Percentiles rank a stretch among this genome's conserved stretches.
These are phyloP conservation scores for Vicia villosa DNA, from an alignment of 306 rosid species.

Conservation along the genomic window DNA sequence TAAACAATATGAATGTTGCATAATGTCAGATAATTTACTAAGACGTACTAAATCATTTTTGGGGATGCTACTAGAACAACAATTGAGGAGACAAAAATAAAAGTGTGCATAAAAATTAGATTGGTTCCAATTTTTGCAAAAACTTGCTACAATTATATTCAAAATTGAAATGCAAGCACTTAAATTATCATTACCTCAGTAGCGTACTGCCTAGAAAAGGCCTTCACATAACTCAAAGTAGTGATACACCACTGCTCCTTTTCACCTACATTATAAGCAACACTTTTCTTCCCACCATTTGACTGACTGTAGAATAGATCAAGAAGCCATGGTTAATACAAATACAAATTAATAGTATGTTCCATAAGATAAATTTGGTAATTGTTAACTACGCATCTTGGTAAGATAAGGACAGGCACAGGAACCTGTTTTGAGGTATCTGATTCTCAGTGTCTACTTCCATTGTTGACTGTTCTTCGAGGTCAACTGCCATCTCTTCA, in stretches of 20 bases:
- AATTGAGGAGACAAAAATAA: background rate
- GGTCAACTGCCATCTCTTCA: slow-evolving; percentile 69
- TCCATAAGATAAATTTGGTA: background rate
- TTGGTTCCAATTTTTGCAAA: background rate
- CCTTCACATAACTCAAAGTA: slow-evolving; percentile 91
- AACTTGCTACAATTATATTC: background rate
- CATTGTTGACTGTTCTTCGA: slow-evolving; percentile 78
- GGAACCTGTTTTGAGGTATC: slow-evolving; percentile 71
- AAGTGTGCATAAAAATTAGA: background rate
- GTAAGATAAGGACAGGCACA: background rate
- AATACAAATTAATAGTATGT: slow-evolving; percentile 7
- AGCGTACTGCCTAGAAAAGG: slow-evolving; percentile 96
- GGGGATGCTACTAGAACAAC: slow-evolving; percentile 10
- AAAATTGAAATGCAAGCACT: slow-evolving; percentile 24
- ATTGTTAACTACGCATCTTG: background rate
- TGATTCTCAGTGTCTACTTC: slow-evolving; percentile 79
- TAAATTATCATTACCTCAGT: slow-evolving; percentile 68
- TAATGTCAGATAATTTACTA: slow-evolving; percentile 14
- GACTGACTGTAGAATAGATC: slow-evolving; percentile 57
- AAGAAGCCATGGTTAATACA: slow-evolving; percentile 9
- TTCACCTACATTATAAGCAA: slow-evolving; percentile 72
- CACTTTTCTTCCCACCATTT: slow-evolving; percentile 63
- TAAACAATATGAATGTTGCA: slow-evolving; percentile 19
- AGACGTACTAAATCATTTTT: background rate
- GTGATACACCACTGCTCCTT: slow-evolving; percentile 97